These are phyloP conservation scores for Fistulinella prunicolor DNA, from an alignment of 768 basidiomycete species.

Conservation along the genomic window DNA sequence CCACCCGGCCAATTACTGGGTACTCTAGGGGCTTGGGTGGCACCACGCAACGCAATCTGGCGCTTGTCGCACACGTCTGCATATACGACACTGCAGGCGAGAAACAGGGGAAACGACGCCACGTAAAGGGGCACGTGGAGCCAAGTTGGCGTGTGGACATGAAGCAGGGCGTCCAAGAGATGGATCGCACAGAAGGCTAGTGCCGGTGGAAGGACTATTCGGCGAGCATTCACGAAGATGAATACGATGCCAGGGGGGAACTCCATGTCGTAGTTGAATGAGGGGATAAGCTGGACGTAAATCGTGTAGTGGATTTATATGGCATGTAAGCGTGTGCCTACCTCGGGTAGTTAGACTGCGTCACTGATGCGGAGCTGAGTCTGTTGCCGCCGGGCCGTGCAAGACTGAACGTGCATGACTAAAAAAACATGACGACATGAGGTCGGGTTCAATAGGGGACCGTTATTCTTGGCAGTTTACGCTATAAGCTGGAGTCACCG, in stretches of 20 bases:
- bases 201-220: conserved; percentile 16
- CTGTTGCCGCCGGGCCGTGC: too few relatives aligned
- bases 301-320: too few relatives aligned
- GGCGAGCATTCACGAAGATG: conserved; percentile 25
- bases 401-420: too few relatives aligned
- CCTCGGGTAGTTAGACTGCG: too few relatives aligned
- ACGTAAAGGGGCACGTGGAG: conserved; percentile 14
- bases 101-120: conserved; percentile 23
- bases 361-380: too few relatives aligned
- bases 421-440: too few relatives aligned
- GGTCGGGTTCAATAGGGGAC: too few relatives aligned
- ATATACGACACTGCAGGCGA: conserved; percentile 15
- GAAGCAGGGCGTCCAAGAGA: conserved; percentile 8
- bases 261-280: too few relatives aligned
- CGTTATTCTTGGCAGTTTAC: too few relatives aligned
- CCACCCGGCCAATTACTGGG: conserved; percentile 36
- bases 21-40: conserved; percentile 32
- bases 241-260: conserved; percentile 35
- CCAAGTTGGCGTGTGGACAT: conserved; percentile 14
- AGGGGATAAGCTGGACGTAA: too few relatives aligned
- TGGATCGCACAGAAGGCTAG: conserved; percentile 15
- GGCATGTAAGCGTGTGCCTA: too few relatives aligned
- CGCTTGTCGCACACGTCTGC: conserved; percentile 12
- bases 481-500: not conserved
- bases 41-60: conserved; percentile 21